Evolutionary conservation across 169 alveolate genomes (phyloP), one percentile per base, ranked within the genome.

Genomic region (Plasmodium chabaudi): DNA sequence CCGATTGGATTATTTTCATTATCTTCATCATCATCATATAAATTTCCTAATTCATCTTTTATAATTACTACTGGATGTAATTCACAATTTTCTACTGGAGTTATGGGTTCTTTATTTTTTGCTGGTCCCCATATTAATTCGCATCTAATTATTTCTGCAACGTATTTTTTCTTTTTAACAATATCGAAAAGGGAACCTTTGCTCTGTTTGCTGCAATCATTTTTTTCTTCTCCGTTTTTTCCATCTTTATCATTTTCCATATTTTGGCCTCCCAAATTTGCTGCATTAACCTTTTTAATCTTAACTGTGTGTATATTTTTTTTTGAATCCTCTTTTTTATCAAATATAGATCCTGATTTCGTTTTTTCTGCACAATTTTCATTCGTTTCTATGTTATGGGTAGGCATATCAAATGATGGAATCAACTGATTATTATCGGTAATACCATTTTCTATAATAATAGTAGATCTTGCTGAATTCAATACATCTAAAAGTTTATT

Each of bases 21-120:
- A 59, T 70, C 87, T 86, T 86, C 91, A 87, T 73, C 93, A 47
- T 93, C 95, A 67, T 88, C 95, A 89, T 92, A 88, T 46, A 92
- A 68, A 65, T 89, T 74, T 13, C 95, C 95, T 47, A 34, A 65
- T 27, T 88, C 77, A 46, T 94, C 94, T 59, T 89, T 89, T 51
- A 94, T 61, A 39, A 94, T 88, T n/a, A 94, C 94, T 6, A 92
- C 93, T 15, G 96, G 96, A 42, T 90, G 96, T 56, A 94, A 67
- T 61, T 94, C 96, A 79, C 95, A 94, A 63, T 89, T 90, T 69
- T 92, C 96, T 49, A 94, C 96, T 1, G 96, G 96, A 9, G 95
- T 91, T 34, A 94, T 74, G 6, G 93, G 96, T 42, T 72, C 94
- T 55, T 79, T 79, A 39, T 88, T 87, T 72, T 92, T 79, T 19